Evolutionary conservation across 2,329 filamentous ascomycete species (phyloP), one percentile per base, ranked within the genome.

Genomic region (Pestalotiopsis fici): DNA sequence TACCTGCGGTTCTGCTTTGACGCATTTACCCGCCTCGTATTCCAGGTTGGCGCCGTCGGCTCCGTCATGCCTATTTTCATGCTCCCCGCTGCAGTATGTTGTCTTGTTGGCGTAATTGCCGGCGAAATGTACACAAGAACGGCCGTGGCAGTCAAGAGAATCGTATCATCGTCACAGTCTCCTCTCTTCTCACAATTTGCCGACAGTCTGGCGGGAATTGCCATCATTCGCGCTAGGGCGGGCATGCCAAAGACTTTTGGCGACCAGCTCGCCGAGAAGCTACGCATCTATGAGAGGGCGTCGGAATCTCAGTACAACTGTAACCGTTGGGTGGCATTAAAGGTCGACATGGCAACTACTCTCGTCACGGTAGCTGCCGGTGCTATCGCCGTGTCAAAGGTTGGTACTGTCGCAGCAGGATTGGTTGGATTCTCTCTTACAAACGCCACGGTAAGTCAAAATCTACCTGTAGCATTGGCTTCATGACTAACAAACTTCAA

Each of bases 131-230:
- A 83, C 70, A 83, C 80, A 1, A 77, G 81, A n/a, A 80, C 81
- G 1, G 80, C 81, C 11, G 77, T 83, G 3, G 78, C 78, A 2
- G 74, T 83, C 65, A 83, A 83, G 70, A 75, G 81, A 4, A 74
- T 84, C 0, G 72, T 78, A 4, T 79, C 80, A 0, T 77, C 80
- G 1, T 78, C 79, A 4, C 81, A 82, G 61, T 87, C 85, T 0
- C 87, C 87, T 13, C 80, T 89, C 2, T 88, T 88, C 71, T 85
- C 86, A 1, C 86, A 87, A 66, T 88, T 88, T 68, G 82, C 83
- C 2, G 85, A 87, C 65, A 86, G 83, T 0, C 76, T 87, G 1
- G 80, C 84, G 3, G 85, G 85, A 0, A 76, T 87, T 35, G 74
- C 83, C 6, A 77, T 87, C 15, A 87, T 89, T 67, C 84, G 87